Evolutionary conservation across 1,284 basidiomycete species (phyloP).

Genomic region (Exobasidium cylindrosporum): DNA sequence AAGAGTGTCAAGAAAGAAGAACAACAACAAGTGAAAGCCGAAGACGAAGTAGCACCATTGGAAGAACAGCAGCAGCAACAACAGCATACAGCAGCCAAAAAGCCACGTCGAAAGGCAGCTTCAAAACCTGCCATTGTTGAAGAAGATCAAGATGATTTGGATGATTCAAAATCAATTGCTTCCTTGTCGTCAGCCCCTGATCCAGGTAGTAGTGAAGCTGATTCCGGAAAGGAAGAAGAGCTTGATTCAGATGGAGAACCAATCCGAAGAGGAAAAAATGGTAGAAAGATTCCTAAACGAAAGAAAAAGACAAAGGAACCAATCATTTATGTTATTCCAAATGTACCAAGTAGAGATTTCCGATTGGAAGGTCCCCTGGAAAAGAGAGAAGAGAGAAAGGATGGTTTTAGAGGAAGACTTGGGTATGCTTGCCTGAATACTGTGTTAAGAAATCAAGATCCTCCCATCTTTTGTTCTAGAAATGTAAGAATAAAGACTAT

Average conservation of each 20-base stretch:
- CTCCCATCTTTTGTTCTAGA: slow-evolving; percentile 71
- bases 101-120: background rate
- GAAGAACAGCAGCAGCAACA: background rate
- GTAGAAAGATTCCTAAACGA: slow-evolving; percentile 58
- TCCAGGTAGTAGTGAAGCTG: slow-evolving; percentile 15
- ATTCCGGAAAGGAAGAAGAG: slow-evolving; percentile 26
- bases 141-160: slow-evolving; percentile 24
- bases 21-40: background rate
- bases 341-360: slow-evolving; percentile 52
- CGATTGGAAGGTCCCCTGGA: slow-evolving; percentile 30
- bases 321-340: slow-evolving; percentile 68
- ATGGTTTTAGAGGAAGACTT: slow-evolving; percentile 39
- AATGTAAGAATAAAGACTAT: slow-evolving; percentile 75
- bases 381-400: slow-evolving; percentile 21
- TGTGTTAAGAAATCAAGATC: slow-evolving; percentile 69
- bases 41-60: background rate
- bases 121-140: slow-evolving; percentile 4
- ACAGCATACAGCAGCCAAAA: background rate
- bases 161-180: slow-evolving; percentile 15
- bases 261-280: slow-evolving; percentile 55
- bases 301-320: slow-evolving; percentile 61
- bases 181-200: background rate
- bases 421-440: slow-evolving; percentile 82
- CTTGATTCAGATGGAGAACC: slow-evolving; percentile 36
- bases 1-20: background rate